Evolutionary conservation across 1,284 basidiomycete genomes (phyloP).

Genomic region (Trametes hirsuta): DNA sequence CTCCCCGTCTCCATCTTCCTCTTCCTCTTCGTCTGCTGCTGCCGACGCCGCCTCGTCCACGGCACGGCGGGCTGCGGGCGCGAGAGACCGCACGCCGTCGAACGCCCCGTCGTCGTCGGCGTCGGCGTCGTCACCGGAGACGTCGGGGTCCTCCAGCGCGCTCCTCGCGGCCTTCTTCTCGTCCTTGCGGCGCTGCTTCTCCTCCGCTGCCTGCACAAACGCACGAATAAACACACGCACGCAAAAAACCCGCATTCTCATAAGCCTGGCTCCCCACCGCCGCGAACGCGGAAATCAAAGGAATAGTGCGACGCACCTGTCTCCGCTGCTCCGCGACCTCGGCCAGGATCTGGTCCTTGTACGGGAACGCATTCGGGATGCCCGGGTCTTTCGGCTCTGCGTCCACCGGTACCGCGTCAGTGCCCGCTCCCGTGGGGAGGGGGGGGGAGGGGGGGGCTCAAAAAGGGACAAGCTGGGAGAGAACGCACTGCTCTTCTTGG

Average conservation of each 20-base stretch:
- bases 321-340: constrained; percentile 85
- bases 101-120: constrained; percentile 27
- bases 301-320: constrained; percentile 48
- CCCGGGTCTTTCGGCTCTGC: constrained; percentile 87
- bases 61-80: constrained; percentile 14
- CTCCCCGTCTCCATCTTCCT: constrained; percentile 44
- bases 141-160: constrained; percentile 24
- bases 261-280: not conserved
- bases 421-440: too few species aligned
- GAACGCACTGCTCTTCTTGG: constrained; percentile 90
- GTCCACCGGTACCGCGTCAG: not conserved
- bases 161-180: constrained; percentile 54
- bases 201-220: constrained; percentile 62
- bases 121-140: constrained; percentile 34
- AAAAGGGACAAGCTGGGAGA: constrained; percentile 4
- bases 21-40: constrained; percentile 24
- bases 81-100: constrained; percentile 22
- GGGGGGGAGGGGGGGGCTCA: too few species aligned
- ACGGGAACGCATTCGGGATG: constrained; percentile 96
- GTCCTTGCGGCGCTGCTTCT: constrained; percentile 66
- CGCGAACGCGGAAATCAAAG: not conserved
- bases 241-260: too few species aligned
- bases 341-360: constrained; percentile 95
- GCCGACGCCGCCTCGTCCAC: constrained; percentile 18
- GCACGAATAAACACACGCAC: too few species aligned